These are phyloP conservation scores for Lodderomyces margitis DNA, from an alignment of 1,139 yeast species.

Conservation along the genomic window DNA sequence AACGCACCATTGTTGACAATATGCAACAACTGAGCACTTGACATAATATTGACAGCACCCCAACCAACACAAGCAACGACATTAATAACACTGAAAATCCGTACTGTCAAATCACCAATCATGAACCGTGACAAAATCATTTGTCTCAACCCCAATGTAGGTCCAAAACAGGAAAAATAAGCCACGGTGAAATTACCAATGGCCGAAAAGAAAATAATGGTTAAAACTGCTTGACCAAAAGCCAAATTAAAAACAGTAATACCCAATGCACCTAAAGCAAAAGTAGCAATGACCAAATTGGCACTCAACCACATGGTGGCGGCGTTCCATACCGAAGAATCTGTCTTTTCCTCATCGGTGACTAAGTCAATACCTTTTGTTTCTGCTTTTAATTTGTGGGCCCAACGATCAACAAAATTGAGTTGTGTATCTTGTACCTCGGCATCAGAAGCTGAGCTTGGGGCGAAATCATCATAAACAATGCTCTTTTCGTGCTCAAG, in stretches of 20 bases:
- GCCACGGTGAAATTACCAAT: constrained; percentile 81
- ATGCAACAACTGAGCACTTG: constrained; percentile 80
- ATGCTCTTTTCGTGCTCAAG: constrained; percentile 10
- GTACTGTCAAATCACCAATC: constrained; percentile 71
- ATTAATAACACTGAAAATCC: constrained; percentile 76
- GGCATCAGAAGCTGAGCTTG: constrained; percentile 9
- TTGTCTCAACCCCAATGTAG: constrained; percentile 83
- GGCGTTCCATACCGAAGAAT: constrained; percentile 60
- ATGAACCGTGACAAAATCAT: constrained; percentile 78
- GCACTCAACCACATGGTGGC: constrained; percentile 95
- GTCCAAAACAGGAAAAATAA: constrained; percentile 79
- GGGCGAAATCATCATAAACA: constrained; percentile 10
- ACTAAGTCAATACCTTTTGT: constrained; percentile 68
- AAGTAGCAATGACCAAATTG: constrained; percentile 83
- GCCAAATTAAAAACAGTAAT: constrained; percentile 51
- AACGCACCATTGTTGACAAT: constrained; percentile 67
- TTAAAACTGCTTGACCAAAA: constrained; percentile 64
- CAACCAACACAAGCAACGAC: constrained; percentile 90
- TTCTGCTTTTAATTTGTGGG: constrained; percentile 50
- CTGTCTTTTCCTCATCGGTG: constrained; percentile 66
- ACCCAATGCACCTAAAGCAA: constrained; percentile 80
- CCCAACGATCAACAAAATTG: constrained; percentile 25
- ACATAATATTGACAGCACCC: constrained; percentile 92
- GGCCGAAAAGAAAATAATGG: constrained; percentile 68
- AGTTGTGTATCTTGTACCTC: constrained; percentile 13